phyloP scores from a whole-genome alignment of 371 early-diverging fungal genomes.

The Funneliformis caledonium region DNA sequence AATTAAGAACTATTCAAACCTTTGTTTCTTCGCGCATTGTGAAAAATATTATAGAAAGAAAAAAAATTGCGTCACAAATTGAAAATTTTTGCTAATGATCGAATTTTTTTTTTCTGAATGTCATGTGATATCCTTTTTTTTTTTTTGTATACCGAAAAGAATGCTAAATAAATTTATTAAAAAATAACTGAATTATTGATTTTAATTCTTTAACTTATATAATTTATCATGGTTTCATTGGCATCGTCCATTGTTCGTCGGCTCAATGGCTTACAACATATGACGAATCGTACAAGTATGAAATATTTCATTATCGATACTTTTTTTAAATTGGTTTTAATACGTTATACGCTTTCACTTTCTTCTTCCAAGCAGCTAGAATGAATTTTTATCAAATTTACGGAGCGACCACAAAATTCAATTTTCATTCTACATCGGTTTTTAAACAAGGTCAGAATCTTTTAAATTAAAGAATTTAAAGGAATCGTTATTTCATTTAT shows the following conservation, averaged over 20 bases:
- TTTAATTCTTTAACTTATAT: not conserved
- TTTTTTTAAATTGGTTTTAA: not conserved
- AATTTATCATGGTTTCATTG: not conserved
- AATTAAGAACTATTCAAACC: not conserved
- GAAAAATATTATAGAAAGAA: not conserved
- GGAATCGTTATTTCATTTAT: not conserved
- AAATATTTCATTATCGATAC: not conserved
- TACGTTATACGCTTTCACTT: not conserved
- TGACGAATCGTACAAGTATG: not conserved
- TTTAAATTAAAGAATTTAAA: not conserved
- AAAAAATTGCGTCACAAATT: not conserved
- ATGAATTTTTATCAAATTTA: not conserved
- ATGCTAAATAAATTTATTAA: too few species aligned
- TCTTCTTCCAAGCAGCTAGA: not conserved
- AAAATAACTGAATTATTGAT: too few species aligned
- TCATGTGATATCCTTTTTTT: too few species aligned
- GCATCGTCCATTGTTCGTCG: not conserved
- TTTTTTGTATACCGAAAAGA: too few species aligned
- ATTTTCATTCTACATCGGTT: not conserved
- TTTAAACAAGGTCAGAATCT: not conserved
- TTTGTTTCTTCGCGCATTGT: conserved; percentile 33
- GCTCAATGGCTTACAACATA: not conserved
- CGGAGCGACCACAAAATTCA: not conserved
- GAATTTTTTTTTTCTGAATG: too few species aligned
- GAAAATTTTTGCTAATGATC: not conserved